Evolutionary conservation across 208 protist species (phyloP).

Genomic region (Leptomonas seymouri): DNA sequence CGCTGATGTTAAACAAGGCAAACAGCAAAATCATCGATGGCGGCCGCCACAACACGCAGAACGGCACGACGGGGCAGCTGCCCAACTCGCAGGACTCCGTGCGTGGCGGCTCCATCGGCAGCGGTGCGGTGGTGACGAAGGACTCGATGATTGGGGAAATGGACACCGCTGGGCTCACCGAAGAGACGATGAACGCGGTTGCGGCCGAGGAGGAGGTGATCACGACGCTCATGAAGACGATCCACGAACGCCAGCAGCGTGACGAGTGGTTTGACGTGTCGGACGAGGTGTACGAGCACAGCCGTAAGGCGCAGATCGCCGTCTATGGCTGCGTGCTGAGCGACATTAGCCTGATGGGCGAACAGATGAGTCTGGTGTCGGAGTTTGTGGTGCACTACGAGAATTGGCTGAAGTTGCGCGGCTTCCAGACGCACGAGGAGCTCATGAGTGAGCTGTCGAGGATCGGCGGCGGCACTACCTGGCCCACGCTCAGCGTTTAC

Average conservation of each 20-base stretch:
- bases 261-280: constrained; percentile 46
- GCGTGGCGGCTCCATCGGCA: constrained; percentile 6
- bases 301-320: constrained; percentile 56
- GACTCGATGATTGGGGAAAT: constrained; percentile 31
- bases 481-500: constrained; percentile 29
- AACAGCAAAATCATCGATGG: constrained; percentile 5
- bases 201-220: constrained; percentile 68
- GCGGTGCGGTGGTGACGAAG: constrained; percentile 5
- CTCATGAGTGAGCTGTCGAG: constrained; percentile 55
- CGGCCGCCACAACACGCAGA: neutral
- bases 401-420: constrained; percentile 66
- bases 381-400: constrained; percentile 76
- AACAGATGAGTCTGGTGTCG: constrained; percentile 44
- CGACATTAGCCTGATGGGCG: constrained; percentile 71
- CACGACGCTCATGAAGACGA: constrained; percentile 55
- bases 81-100: constrained; percentile 12
- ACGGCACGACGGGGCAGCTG: constrained; percentile 7
- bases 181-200: constrained; percentile 52
- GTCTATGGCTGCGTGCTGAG: constrained; percentile 84
- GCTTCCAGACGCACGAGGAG: constrained; percentile 52
- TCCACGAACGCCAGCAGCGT: constrained; percentile 50
- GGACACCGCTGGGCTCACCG: constrained; percentile 23
- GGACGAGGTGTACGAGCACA: constrained; percentile 47
- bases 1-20: constrained; percentile 45
- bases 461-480: constrained; percentile 28